Percentiles rank a stretch among this genome's conserved stretches.
phyloP scores from a whole-genome alignment of 1,284 basidiomycete species.

The Wolfiporia cocos region DNA sequence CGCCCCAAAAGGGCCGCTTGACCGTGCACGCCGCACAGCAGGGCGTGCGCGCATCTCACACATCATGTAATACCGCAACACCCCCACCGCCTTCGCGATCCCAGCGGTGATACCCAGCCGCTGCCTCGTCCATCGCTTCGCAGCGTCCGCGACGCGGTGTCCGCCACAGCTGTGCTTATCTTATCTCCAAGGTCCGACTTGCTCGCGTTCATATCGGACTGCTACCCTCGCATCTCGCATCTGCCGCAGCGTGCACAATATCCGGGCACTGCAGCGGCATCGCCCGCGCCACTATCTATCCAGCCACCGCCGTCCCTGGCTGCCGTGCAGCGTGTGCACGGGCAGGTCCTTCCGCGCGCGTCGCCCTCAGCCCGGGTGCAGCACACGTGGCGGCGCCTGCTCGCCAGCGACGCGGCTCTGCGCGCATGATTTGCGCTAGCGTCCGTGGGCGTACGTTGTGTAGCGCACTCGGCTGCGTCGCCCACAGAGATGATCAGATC shows the following conservation, averaged over 20 bases:
- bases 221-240: too few species aligned
- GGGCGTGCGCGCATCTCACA: not conserved
- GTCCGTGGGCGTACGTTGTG: not conserved
- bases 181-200: too few species aligned
- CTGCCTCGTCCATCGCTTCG: too few species aligned
- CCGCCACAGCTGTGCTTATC: too few species aligned
- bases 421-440: not conserved
- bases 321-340: slow-evolving; percentile 4
- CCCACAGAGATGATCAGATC: slow-evolving; percentile 2
- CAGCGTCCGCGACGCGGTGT: too few species aligned
- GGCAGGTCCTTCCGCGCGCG: not conserved
- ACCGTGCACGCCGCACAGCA: slow-evolving; percentile 6
- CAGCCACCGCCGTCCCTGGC: not conserved
- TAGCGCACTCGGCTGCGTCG: too few species aligned
- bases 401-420: too few species aligned
- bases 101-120: too few species aligned
- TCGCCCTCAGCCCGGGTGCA: slow-evolving; percentile 7
- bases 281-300: too few species aligned
- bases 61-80: slow-evolving; percentile 1
- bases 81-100: not conserved
- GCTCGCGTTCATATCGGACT: too few species aligned
- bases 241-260: too few species aligned
- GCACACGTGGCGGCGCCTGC: slow-evolving; percentile 3
- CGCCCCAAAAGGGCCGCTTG: slow-evolving; percentile 1
- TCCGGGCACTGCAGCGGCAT: too few species aligned